Evolutionary conservation across 192 early-diverging fungal species (phyloP).

Genomic region (Entophlyctis luteolus): DNA sequence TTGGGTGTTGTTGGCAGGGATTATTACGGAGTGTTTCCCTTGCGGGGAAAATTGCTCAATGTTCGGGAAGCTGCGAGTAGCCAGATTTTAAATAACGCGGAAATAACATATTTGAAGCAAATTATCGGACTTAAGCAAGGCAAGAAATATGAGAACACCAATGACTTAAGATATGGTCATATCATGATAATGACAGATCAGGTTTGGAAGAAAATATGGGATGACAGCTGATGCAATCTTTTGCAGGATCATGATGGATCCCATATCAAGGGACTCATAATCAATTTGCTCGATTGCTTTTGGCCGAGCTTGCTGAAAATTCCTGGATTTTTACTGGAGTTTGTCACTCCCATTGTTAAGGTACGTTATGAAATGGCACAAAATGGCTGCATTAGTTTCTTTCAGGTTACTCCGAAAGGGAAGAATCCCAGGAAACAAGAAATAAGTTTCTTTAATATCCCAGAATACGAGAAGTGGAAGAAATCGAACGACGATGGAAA

Average conservation of each 20-base stretch:
- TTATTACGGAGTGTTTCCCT: constrained; percentile 88
- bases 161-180: constrained; percentile 85
- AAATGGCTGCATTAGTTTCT: neutral
- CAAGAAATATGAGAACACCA: constrained; percentile 65
- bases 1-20: constrained; percentile 85
- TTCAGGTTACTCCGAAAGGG: constrained; percentile 50
- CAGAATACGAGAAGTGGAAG: constrained; percentile 88
- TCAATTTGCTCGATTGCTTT: constrained; percentile 93
- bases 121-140: constrained; percentile 92
- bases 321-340: constrained; percentile 88
- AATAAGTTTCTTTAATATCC: constrained; percentile 82
- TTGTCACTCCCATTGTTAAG: constrained; percentile 96
- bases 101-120: constrained; percentile 83
- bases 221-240: too few relatives aligned
- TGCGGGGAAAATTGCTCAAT: constrained; percentile 95
- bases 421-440: constrained; percentile 44
- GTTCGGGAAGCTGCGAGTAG: constrained; percentile 78
- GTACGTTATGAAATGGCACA: constrained; percentile 35
- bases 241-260: constrained; percentile 74
- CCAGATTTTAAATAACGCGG: constrained; percentile 74
- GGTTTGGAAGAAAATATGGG: too few relatives aligned
- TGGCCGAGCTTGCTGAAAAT: constrained; percentile 87
- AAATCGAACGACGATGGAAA: constrained; percentile 64
- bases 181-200: constrained; percentile 99
- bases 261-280: constrained; percentile 94